Conservation (phyloP, 2,329 filamentous ascomycete species). For the Aspergillus sp. region DNA sequence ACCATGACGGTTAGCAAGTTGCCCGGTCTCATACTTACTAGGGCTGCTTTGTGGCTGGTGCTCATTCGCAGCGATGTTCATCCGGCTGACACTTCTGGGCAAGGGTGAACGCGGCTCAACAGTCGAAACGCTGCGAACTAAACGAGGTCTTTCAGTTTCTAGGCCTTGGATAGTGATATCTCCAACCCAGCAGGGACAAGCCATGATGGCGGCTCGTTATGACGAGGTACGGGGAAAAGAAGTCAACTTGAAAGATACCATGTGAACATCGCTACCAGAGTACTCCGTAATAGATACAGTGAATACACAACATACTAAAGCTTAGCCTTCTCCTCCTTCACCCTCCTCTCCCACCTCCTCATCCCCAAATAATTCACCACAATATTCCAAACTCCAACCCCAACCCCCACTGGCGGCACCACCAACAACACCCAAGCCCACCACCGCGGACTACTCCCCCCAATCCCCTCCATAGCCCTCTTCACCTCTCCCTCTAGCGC, state of each 20-base stretch:
- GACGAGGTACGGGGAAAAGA: background rate
- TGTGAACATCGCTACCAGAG: background rate
- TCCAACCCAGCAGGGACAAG: constrained; percentile 4
- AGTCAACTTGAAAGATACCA: background rate
- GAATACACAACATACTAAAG: constrained; percentile 22
- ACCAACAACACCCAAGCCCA: constrained; percentile 68
- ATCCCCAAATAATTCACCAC: constrained; percentile 66
- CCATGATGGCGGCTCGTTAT: constrained; percentile 1
- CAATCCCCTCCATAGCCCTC: constrained; percentile 58
- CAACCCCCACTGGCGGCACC: constrained; percentile 67
- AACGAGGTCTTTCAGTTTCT: constrained; percentile 7
- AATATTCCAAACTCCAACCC: constrained; percentile 63
- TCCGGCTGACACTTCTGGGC: constrained; percentile 5
- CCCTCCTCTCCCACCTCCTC: constrained; percentile 59
- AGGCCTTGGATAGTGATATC: constrained; percentile 6
- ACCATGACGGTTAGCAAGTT: background rate
- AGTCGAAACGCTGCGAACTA: constrained; percentile 3
- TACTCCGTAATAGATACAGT: background rate
- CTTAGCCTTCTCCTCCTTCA: constrained; percentile 54
- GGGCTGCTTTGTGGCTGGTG: background rate
- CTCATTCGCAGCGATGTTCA: background rate
- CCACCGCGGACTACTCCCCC: constrained; percentile 63
- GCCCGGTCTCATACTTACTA: background rate
- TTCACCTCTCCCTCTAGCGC: constrained; percentile 63
- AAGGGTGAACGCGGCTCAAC: constrained; percentile 1